Evolutionary conservation across 2,329 filamentous ascomycete genomes (phyloP).

Genomic region (Teratosphaeria viscida): DNA sequence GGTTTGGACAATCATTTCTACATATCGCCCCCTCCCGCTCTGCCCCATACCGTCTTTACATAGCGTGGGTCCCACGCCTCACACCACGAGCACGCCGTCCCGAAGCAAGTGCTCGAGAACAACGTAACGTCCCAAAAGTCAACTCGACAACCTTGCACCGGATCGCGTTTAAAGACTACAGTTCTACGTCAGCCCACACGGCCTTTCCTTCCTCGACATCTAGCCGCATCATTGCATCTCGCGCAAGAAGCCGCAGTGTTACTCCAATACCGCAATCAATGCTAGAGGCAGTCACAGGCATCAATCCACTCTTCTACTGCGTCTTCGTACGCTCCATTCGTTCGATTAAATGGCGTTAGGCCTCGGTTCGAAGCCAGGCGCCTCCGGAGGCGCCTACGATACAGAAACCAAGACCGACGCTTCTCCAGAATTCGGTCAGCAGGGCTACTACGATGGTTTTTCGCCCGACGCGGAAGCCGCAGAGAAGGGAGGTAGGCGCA

Average conservation of each 20-base stretch:
- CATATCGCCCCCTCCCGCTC: not conserved
- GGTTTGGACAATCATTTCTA: not conserved
- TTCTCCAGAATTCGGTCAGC: slow-evolving; percentile 6
- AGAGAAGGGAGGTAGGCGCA: slow-evolving; percentile 20
- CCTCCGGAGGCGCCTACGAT: not conserved
- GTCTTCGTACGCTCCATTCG: slow-evolving; percentile 34
- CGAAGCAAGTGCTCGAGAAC: not conserved
- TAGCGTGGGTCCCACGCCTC: not conserved
- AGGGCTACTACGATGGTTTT: slow-evolving; percentile 19
- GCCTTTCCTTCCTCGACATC: not conserved
- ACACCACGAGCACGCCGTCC: not conserved
- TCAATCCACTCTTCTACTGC: slow-evolving; percentile 15
- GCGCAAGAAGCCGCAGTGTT: not conserved
- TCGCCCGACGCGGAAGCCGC: slow-evolving; percentile 11
- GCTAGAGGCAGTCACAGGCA: slow-evolving; percentile 14
- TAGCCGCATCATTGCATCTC: not conserved
- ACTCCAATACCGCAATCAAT: slow-evolving; percentile 6
- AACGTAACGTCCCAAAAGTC: not conserved
- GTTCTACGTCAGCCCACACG: not conserved
- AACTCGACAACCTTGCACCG: not conserved
- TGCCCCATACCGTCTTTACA: not conserved
- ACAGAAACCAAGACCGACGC: not conserved
- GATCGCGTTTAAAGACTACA: not conserved
- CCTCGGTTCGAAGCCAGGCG: not conserved
- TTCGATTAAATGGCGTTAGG: slow-evolving; percentile 43